These are phyloP conservation scores for Botrytis hyacinthi DNA, from an alignment of 2,329 filamentous ascomycete genomes.

Conservation along the genomic window DNA sequence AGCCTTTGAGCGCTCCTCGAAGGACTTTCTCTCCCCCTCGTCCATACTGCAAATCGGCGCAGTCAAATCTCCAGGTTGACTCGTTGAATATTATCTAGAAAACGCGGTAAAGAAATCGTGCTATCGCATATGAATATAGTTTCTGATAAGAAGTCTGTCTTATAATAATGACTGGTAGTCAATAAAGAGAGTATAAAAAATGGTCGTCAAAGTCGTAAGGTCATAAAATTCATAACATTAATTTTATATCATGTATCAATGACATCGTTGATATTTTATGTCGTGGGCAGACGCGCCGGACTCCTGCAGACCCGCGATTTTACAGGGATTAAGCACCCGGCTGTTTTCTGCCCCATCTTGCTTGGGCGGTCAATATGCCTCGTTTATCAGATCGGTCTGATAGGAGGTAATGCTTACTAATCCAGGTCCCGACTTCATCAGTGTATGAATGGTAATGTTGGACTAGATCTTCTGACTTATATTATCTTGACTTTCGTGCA, in stretches of 20 bases:
- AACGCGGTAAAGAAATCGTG: not conserved
- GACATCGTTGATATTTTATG: conserved; percentile 5
- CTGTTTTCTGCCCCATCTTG: not conserved
- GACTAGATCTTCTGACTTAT: not conserved
- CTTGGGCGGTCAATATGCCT: not conserved
- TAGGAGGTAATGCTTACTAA: not conserved
- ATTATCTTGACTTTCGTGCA: not conserved
- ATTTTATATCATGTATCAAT: conserved; percentile 7
- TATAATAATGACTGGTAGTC: not conserved
- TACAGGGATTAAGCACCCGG: not conserved
- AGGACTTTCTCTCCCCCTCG: conserved; percentile 27
- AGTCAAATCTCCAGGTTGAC: not conserved
- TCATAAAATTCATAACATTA: conserved; percentile 10
- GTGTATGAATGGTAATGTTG: not conserved
- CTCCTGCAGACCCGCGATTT: not conserved
- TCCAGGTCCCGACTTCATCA: not conserved
- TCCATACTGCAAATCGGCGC: conserved; percentile 28
- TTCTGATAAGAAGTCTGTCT: not conserved
- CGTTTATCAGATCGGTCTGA: not conserved
- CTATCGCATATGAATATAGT: not conserved
- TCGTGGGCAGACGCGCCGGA: conserved; percentile 6
- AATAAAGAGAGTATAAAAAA: not conserved
- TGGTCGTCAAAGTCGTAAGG: conserved; percentile 1
- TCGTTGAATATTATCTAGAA: not conserved
- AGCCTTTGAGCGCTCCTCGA: conserved; percentile 43